Percentiles rank a stretch among this genome's conserved stretches.
These are phyloP conservation scores for Hyaloscypha bicolor DNA, from an alignment of 495 filamentous ascomycete species.

Conservation along the genomic window DNA sequence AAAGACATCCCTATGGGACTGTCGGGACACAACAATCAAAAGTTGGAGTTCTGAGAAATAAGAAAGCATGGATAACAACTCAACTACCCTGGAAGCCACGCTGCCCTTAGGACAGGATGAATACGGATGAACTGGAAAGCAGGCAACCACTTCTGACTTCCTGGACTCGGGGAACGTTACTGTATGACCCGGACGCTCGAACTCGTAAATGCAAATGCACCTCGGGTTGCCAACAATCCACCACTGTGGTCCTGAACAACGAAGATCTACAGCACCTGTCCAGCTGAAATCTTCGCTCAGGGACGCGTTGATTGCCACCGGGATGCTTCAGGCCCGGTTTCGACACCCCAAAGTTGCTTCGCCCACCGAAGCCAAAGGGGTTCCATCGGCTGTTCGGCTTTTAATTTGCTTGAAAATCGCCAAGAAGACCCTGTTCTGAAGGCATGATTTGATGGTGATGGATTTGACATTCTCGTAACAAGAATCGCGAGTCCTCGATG, in stretches of 20 bases:
- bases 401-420: neutral
- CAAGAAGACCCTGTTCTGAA: neutral
- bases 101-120: neutral
- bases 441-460: neutral
- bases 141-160: neutral
- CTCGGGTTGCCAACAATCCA: neutral
- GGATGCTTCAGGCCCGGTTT: neutral
- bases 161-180: neutral
- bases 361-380: neutral
- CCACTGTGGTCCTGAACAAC: neutral
- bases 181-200: neutral
- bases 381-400: neutral
- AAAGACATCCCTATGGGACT: neutral
- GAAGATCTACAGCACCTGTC: neutral
- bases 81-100: neutral
- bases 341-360: neutral
- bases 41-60: neutral
- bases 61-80: neutral
- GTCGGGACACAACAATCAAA: neutral
- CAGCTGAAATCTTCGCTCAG: neutral
- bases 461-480: neutral
- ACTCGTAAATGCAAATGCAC: neutral
- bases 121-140: neutral
- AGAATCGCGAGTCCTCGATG: neutral
- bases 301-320: neutral